These are phyloP conservation scores for Hyphopichia fennica DNA, from an alignment of 1,139 yeast genomes.

Conservation along the genomic window DNA sequence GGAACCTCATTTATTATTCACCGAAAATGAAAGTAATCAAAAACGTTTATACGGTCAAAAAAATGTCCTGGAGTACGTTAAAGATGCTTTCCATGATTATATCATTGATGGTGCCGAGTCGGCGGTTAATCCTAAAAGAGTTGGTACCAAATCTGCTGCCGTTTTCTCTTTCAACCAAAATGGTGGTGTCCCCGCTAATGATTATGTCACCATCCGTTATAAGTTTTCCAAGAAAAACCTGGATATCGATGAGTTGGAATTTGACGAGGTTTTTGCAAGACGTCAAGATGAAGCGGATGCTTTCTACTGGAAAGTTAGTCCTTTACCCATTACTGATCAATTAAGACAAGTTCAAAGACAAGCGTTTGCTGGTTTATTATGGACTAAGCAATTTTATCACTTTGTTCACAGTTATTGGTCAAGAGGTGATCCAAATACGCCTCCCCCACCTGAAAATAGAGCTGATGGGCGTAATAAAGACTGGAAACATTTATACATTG, in stretches of 20 bases:
- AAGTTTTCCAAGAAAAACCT: slow-evolving; percentile 52
- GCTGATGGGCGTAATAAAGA: slow-evolving; percentile 83
- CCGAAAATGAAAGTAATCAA: slow-evolving; percentile 87
- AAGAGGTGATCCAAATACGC: slow-evolving; percentile 79
- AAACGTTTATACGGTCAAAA: slow-evolving; percentile 63
- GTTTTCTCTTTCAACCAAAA: slow-evolving; percentile 77
- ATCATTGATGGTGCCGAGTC: slow-evolving; percentile 60
- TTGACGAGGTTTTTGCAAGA: slow-evolving; percentile 70
- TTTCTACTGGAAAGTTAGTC: slow-evolving; percentile 87
- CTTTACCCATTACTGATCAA: slow-evolving; percentile 81
- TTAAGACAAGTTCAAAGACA: slow-evolving; percentile 87
- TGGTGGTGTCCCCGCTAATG: slow-evolving; percentile 84
- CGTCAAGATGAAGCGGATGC: slow-evolving; percentile 93
- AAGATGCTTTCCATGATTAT: slow-evolving; percentile 90
- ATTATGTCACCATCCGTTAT: slow-evolving; percentile 85
- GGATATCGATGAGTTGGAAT: slow-evolving; percentile 74
- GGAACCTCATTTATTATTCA: slow-evolving; percentile 74
- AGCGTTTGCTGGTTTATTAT: slow-evolving; percentile 90
- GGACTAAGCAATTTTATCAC: slow-evolving; percentile 94
- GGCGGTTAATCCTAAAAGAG: slow-evolving; percentile 66
- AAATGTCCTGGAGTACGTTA: slow-evolving; percentile 59
- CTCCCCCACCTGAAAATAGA: slow-evolving; percentile 75
- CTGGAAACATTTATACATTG: slow-evolving; percentile 89
- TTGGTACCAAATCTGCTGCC: slow-evolving; percentile 79
- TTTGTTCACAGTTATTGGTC: slow-evolving; percentile 89